Conservation (phyloP, 805 yeast genomes). For the Myxozyma udenii region DNA sequence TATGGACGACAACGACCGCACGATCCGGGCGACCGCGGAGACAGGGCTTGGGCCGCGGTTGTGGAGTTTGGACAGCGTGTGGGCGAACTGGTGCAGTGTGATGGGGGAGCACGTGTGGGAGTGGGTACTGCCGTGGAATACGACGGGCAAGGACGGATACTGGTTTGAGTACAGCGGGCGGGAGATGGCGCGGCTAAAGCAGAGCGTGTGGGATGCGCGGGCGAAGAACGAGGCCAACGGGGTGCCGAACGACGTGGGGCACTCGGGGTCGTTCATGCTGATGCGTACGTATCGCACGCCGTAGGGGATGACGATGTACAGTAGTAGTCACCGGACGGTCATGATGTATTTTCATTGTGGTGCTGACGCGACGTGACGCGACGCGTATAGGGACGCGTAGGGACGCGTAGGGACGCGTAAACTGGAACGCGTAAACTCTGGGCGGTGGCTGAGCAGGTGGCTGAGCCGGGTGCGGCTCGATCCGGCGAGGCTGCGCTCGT, state of each 20-base stretch:
- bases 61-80: slow-evolving; percentile 21
- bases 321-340: too few species aligned
- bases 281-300: slow-evolving; percentile 3
- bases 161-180: slow-evolving; percentile 18
- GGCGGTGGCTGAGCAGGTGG: too few species aligned
- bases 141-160: slow-evolving; percentile 15
- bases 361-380: too few species aligned
- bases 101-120: slow-evolving; percentile 30
- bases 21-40: slow-evolving; percentile 9
- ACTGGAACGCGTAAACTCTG: too few species aligned
- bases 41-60: slow-evolving; percentile 23
- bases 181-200: slow-evolving; percentile 10
- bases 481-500: too few species aligned
- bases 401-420: too few species aligned
- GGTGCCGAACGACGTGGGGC: neutral
- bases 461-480: too few species aligned
- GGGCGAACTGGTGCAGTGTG: slow-evolving; percentile 27
- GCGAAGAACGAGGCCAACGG: neutral
- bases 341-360: too few species aligned
- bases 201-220: slow-evolving; percentile 1
- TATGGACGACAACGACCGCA: neutral
- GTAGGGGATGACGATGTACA: too few species aligned
- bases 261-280: slow-evolving; percentile 3
- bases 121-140: slow-evolving; percentile 29
- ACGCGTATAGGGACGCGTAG: too few species aligned